These are phyloP conservation scores for Xanthoconium purpureum DNA, from an alignment of 768 basidiomycete species.

Conservation along the genomic window DNA sequence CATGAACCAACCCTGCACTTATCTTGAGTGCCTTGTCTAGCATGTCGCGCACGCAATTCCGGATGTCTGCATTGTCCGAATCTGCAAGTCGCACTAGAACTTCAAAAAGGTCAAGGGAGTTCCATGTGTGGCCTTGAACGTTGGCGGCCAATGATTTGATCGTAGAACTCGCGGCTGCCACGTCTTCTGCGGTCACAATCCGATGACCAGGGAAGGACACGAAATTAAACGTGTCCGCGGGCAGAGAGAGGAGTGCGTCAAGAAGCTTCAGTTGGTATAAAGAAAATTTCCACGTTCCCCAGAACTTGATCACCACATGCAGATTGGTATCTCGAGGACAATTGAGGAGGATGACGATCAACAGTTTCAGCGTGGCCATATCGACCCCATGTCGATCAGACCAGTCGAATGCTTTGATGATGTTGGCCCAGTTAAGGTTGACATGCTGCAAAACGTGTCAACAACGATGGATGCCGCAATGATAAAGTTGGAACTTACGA, in stretches of 20 bases:
- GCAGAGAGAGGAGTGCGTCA: slow-evolving; percentile 80
- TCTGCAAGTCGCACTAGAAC: slow-evolving; percentile 79
- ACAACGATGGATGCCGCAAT: no score
- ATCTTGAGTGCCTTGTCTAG: slow-evolving; percentile 91
- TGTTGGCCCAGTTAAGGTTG: no score
- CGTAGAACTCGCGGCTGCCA: no score
- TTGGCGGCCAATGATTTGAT: no score
- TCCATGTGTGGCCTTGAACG: no score
- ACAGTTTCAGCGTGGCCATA: no score
- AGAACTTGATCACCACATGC: slow-evolving; percentile 82
- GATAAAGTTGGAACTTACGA: no score
- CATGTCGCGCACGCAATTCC: slow-evolving; percentile 81
- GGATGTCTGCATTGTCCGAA: slow-evolving; percentile 67
- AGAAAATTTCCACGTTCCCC: slow-evolving; percentile 82
- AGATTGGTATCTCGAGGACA: slow-evolving; percentile 65
- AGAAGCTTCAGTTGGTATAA: slow-evolving; percentile 82
- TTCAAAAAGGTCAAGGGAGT: no score
- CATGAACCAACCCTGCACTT: slow-evolving; percentile 89
- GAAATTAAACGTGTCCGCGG: slow-evolving; percentile 90
- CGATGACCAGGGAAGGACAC: slow-evolving; percentile 79
- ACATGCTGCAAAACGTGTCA: no score
- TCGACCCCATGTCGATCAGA: slow-evolving; percentile 83
- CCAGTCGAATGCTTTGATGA: no score
- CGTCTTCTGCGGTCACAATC: slow-evolving; percentile 87
- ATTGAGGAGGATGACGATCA: no score